These are phyloP conservation scores for Globisporangium orthogonon DNA, from an alignment of 352 stramenopile genomes.

Conservation along the genomic window DNA sequence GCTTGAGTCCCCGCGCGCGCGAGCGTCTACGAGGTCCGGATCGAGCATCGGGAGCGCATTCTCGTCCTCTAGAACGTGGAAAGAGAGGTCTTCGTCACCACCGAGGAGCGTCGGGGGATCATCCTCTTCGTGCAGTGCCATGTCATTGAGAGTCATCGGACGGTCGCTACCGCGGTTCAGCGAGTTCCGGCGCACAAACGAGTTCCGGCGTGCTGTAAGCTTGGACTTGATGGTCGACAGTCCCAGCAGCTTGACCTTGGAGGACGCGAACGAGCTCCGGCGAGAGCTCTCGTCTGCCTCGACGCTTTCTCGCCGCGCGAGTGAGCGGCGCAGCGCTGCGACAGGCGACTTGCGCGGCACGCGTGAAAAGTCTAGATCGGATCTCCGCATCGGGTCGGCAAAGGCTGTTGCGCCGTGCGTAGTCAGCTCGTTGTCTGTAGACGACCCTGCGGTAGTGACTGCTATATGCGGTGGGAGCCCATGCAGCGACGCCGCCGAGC, in stretches of 20 bases:
- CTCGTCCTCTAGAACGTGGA: slow-evolving; percentile 2
- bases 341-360: slow-evolving; percentile 6
- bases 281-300: not conserved
- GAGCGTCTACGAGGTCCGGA: slow-evolving; percentile 19
- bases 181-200: slow-evolving; percentile 9
- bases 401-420: not conserved
- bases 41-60: slow-evolving; percentile 28
- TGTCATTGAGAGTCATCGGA: slow-evolving; percentile 12
- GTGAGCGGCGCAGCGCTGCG: slow-evolving; percentile 6
- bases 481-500: not conserved
- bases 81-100: not conserved
- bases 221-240: slow-evolving; percentile 14
- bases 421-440: not conserved
- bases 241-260: slow-evolving; percentile 9
- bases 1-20: slow-evolving; percentile 29
- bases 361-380: slow-evolving; percentile 28
- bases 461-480: not conserved
- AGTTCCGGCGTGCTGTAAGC: slow-evolving; percentile 4
- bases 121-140: slow-evolving; percentile 1
- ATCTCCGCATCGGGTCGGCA: slow-evolving; percentile 15
- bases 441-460: no score
- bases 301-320: slow-evolving; percentile 5
- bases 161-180: slow-evolving; percentile 12
- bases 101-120: slow-evolving; percentile 10
- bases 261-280: not conserved